Percentiles rank a stretch among this genome's conserved stretches.
Conservation (phyloP, 208 protist genomes). For the Leishmania guyanensis region DNA sequence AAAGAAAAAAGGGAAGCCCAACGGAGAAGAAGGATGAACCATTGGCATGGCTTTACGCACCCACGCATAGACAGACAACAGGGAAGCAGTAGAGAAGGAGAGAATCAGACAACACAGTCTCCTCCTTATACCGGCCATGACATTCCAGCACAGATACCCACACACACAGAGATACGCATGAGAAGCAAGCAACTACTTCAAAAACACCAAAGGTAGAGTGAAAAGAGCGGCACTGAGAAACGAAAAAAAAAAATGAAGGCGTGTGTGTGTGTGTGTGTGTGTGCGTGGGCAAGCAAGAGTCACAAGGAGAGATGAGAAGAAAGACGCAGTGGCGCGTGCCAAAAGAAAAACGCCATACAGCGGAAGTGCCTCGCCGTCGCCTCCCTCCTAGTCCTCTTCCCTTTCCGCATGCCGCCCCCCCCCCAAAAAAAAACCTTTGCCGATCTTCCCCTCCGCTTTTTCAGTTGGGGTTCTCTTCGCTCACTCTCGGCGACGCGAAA, state of each 20-base stretch:
- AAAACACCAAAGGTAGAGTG: conserved; percentile 14
- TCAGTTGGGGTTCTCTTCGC: neutral
- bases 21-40: neutral
- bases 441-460: neutral
- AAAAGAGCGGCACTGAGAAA: conserved; percentile 10
- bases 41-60: neutral
- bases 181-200: neutral
- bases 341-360: neutral
- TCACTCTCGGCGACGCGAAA: neutral
- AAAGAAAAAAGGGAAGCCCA: conserved; percentile 18
- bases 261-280: neutral
- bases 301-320: conserved; percentile 1
- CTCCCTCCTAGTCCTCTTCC: neutral
- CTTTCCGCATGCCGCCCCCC: neutral
- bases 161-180: neutral
- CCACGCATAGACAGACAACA: neutral
- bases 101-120: neutral
- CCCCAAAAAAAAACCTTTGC: neutral
- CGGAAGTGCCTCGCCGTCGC: neutral
- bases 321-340: neutral
- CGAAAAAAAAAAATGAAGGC: neutral
- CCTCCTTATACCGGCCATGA: too few species aligned
- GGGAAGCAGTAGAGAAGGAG: neutral
- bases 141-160: too few species aligned
- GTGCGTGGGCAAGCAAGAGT: neutral